Conservation (phyloP, 306 rosid species). For the Inga laurina region DNA sequence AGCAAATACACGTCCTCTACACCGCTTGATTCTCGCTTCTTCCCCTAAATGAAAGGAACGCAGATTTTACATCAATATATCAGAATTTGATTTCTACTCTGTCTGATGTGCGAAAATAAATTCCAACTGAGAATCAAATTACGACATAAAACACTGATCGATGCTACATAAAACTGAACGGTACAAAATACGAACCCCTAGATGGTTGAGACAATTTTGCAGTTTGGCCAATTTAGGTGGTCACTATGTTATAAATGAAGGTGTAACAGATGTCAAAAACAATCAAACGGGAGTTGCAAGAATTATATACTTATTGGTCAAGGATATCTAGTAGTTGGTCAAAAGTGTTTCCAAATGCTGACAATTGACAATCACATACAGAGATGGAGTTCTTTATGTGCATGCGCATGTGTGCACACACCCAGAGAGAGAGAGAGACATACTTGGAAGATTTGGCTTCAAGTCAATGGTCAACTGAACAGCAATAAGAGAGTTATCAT, state of each 20-base stretch:
- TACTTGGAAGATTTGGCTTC: slow-evolving; percentile 85
- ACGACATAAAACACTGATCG: neutral
- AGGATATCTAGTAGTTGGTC: neutral
- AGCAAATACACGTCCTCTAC: slow-evolving; percentile 81
- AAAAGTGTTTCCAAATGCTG: neutral
- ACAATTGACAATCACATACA: neutral
- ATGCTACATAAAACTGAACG: neutral
- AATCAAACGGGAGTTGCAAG: neutral
- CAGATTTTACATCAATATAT: slow-evolving; percentile 20
- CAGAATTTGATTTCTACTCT: neutral
- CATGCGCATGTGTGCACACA: neutral
- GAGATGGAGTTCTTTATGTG: slow-evolving; percentile 13
- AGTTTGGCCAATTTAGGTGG: neutral
- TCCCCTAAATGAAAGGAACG: slow-evolving; percentile 55
- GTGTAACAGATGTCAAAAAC: neutral
- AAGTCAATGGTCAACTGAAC: slow-evolving; percentile 81
- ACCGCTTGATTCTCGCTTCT: slow-evolving; percentile 65
- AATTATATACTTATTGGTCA: neutral
- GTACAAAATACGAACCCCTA: neutral
- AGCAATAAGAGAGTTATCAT: slow-evolving; percentile 47
- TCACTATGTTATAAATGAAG: neutral
- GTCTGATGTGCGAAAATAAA: slow-evolving; percentile 5
- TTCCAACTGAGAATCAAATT: slow-evolving; percentile 4
- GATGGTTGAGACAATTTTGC: neutral
- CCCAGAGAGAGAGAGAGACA: slow-evolving; percentile 6